Evolutionary conservation across 2,329 filamentous ascomycete species (phyloP).

Genomic region (Trichoderma lentiforme): DNA sequence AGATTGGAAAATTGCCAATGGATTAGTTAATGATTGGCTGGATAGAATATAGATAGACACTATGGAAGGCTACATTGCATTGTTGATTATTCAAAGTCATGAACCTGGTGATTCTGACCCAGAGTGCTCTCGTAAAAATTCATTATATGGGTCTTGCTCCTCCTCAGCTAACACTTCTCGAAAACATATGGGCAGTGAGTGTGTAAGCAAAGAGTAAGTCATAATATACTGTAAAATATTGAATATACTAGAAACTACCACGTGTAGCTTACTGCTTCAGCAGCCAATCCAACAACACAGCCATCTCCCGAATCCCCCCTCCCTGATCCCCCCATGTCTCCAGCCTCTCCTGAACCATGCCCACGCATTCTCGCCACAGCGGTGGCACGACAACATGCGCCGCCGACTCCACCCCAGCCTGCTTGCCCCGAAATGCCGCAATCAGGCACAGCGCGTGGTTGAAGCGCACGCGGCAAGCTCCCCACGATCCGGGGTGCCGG

Average conservation of each 20-base stretch:
- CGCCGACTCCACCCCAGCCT: neutral
- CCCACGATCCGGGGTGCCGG: constrained; percentile 1
- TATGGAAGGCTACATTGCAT: neutral
- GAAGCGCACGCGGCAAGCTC: neutral
- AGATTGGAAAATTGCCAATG: neutral
- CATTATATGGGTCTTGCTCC: too few relatives aligned
- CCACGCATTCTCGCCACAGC: neutral
- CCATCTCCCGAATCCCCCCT: neutral
- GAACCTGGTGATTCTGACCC: neutral
- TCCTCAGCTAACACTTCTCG: neutral
- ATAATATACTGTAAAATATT: neutral
- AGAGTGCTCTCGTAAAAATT: neutral
- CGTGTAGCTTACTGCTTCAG: neutral
- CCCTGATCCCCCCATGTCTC: constrained; percentile 1
- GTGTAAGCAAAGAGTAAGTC: neutral
- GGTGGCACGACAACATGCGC: neutral
- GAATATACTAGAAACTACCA: neutral
- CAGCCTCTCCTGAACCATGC: neutral
- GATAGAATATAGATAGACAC: neutral
- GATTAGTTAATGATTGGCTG: neutral
- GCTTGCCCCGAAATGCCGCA: neutral
- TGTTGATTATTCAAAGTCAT: neutral
- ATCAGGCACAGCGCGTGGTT: constrained; percentile 1
- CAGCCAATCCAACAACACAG: neutral
- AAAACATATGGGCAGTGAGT: neutral